A percentile compares a stretch with the other conserved stretches of the same genome.
Evolutionary conservation across 2,329 filamentous ascomycete species (phyloP).

Genomic region (Dendrostoma leiphaemia): DNA sequence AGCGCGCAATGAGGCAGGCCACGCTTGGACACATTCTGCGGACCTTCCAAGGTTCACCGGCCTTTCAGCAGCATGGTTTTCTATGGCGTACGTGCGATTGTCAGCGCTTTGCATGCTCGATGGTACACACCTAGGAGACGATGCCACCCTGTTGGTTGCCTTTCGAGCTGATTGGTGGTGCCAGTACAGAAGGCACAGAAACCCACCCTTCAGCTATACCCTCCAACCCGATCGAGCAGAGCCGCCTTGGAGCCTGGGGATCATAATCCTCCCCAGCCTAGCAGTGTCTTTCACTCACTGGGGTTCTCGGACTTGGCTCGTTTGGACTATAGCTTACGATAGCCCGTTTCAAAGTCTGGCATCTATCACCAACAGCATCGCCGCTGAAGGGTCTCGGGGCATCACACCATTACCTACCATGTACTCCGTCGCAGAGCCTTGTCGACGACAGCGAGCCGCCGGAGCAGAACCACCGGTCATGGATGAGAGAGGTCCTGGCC

Average conservation of each 20-base stretch:
- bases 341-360: background rate
- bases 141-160: background rate
- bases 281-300: background rate
- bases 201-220: background rate
- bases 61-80: no score
- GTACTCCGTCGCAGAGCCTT: background rate
- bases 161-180: background rate
- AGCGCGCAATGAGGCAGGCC: no score
- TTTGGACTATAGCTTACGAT: background rate
- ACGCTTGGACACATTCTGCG: no score
- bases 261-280: background rate
- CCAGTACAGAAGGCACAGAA: no score
- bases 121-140: background rate
- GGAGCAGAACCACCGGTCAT: background rate
- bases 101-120: background rate
- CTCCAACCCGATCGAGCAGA: background rate
- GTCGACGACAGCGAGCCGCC: constrained; percentile 5
- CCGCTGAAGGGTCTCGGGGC: background rate
- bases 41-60: no score
- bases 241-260: background rate
- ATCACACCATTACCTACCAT: background rate
- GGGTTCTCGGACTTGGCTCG: background rate
- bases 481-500: background rate
- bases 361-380: background rate
- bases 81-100: background rate